Evolutionary conservation across 202 grass and related monocot species (phyloP).

Genomic region (Zizania palustris): DNA sequence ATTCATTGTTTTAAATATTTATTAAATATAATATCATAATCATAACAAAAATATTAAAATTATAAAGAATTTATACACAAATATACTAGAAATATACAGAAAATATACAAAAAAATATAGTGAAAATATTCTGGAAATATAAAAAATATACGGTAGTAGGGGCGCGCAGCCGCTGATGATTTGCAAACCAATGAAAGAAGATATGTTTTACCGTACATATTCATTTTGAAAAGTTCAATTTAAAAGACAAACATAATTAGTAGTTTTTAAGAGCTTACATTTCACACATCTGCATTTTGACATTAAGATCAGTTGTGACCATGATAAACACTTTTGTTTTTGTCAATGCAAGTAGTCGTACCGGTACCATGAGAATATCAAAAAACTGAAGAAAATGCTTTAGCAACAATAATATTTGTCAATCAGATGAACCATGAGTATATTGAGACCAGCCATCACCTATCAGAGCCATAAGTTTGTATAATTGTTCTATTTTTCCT

Average conservation of each 20-base stretch:
- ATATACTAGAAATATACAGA: too few species aligned
- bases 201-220: neutral
- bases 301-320: constrained; percentile 92
- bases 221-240: constrained; percentile 10
- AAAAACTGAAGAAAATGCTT: neutral
- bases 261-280: constrained; percentile 61
- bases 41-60: too few species aligned
- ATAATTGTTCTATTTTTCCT: neutral
- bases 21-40: too few species aligned
- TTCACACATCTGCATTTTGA: constrained; percentile 95
- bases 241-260: neutral
- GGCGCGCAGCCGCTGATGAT: too few species aligned
- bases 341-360: constrained; percentile 95
- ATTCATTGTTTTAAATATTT: too few species aligned
- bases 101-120: too few species aligned
- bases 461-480: neutral
- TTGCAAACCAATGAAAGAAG: neutral
- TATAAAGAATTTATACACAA: too few species aligned
- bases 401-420: constrained; percentile 17
- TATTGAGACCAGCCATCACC: neutral
- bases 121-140: too few species aligned
- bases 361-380: constrained; percentile 45
- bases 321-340: constrained; percentile 96
- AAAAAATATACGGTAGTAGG: too few species aligned
- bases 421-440: neutral